Percentiles rank a stretch among this genome's conserved stretches.
These are phyloP conservation scores for Botrytis pseudocinerea DNA, from an alignment of 2,329 filamentous ascomycete genomes.

Conservation along the genomic window DNA sequence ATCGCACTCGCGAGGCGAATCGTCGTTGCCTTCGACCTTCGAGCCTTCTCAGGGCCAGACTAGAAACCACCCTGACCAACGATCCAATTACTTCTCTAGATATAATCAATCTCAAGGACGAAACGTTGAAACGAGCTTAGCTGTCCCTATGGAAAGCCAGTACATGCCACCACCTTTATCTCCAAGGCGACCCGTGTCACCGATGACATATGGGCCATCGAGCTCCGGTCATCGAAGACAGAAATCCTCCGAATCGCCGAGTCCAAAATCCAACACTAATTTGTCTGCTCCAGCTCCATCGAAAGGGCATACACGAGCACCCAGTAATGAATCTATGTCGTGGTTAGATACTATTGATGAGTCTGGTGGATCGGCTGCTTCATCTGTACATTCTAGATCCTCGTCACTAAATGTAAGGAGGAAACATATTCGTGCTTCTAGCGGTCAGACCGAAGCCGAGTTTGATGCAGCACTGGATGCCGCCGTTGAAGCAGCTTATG, in stretches of 20 bases:
- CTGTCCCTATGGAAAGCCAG: conserved; percentile 54
- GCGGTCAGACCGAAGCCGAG: conserved; percentile 78
- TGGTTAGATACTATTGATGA: conserved; percentile 96
- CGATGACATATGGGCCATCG: conserved; percentile 39
- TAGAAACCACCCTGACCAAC: conserved; percentile 38
- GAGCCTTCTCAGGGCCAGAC: conserved; percentile 37
- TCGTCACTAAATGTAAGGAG: conserved; percentile 68
- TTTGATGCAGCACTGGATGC: conserved; percentile 94
- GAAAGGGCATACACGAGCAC: conserved; percentile 54
- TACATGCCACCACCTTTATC: conserved; percentile 74
- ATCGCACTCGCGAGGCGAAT: conserved; percentile 41
- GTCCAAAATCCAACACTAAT: background rate
- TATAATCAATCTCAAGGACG: conserved; percentile 14
- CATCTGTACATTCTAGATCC: conserved; percentile 78
- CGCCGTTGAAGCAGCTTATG: conserved; percentile 93
- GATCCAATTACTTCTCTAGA: conserved; percentile 17
- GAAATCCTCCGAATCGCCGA: conserved; percentile 11
- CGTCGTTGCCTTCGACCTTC: conserved; percentile 39
- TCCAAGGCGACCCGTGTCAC: conserved; percentile 59
- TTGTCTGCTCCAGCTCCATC: conserved; percentile 37
- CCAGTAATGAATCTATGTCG: conserved; percentile 79
- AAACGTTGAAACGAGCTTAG: conserved; percentile 40
- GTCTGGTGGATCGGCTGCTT: conserved; percentile 75
- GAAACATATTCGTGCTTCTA: conserved; percentile 67
- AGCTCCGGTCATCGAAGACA: conserved; percentile 41